Evolutionary conservation across 768 basidiomycete genomes (phyloP).

Genomic region (Suillus americanus): DNA sequence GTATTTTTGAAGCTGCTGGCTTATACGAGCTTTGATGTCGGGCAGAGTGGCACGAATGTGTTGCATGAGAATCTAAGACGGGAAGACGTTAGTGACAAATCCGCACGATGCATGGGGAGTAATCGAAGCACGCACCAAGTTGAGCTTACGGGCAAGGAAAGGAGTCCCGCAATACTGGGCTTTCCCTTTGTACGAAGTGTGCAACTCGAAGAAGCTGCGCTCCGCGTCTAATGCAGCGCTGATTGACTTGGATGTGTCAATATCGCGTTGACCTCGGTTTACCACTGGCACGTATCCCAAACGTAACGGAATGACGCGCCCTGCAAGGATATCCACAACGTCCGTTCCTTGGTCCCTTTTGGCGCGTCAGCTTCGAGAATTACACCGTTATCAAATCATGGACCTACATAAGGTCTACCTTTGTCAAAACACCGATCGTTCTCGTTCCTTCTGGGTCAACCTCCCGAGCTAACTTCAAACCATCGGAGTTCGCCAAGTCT

Average conservation of each 20-base stretch:
- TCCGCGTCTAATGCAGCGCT: slow-evolving; percentile 84
- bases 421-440: slow-evolving; percentile 98
- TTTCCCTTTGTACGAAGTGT: slow-evolving; percentile 90
- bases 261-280: slow-evolving; percentile 97
- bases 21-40: slow-evolving; percentile 95
- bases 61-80: slow-evolving; percentile 90
- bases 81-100: not conserved
- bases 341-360: slow-evolving; percentile 94
- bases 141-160: slow-evolving; percentile 92
- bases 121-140: slow-evolving; percentile 60
- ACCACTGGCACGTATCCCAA: slow-evolving; percentile 98
- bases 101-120: no score
- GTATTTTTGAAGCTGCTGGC: slow-evolving; percentile 87
- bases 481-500: slow-evolving; percentile 98
- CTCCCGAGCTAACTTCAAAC: slow-evolving; percentile 92
- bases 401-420: slow-evolving; percentile 95
- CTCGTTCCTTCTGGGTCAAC: slow-evolving; percentile 96
- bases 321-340: slow-evolving; percentile 98
- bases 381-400: not conserved
- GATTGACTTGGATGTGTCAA: slow-evolving; percentile 87
- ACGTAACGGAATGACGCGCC: slow-evolving; percentile 92
- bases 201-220: slow-evolving; percentile 91
- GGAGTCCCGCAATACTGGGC: slow-evolving; percentile 97
- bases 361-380: slow-evolving; percentile 13
- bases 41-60: slow-evolving; percentile 98